These are phyloP conservation scores for Aspergillus floridensis DNA, from an alignment of 2,329 filamentous ascomycete species.

Conservation along the genomic window DNA sequence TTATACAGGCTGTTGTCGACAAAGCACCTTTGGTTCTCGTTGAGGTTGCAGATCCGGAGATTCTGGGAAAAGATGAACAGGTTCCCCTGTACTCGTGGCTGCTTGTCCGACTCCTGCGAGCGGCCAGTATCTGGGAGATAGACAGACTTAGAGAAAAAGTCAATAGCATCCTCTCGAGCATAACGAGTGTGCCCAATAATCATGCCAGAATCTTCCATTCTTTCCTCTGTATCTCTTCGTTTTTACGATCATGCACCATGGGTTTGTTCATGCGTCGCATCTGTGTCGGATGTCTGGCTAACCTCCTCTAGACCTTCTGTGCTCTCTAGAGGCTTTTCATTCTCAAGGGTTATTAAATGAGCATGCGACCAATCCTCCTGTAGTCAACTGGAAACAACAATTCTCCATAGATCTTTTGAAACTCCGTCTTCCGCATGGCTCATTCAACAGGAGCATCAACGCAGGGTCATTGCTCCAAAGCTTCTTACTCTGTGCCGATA, in stretches of 20 bases:
- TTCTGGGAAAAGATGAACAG: slow-evolving; percentile 48
- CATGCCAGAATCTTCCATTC: slow-evolving; percentile 29
- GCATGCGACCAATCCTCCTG: slow-evolving; percentile 15
- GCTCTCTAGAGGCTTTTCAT: slow-evolving; percentile 39
- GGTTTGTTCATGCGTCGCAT: slow-evolving; percentile 32
- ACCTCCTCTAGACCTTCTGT: slow-evolving; percentile 44
- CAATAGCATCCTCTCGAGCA: slow-evolving; percentile 35
- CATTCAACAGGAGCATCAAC: slow-evolving; percentile 24
- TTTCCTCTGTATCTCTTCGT: slow-evolving; percentile 29
- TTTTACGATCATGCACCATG: slow-evolving; percentile 35
- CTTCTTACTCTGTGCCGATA: slow-evolving; percentile 23
- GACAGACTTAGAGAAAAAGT: slow-evolving; percentile 41
- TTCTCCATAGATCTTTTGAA: slow-evolving; percentile 32
- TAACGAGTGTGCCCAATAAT: slow-evolving; percentile 34
- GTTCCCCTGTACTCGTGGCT: slow-evolving; percentile 56
- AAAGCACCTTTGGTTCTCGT: slow-evolving; percentile 68
- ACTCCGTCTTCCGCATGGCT: slow-evolving; percentile 30
- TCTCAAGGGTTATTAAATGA: slow-evolving; percentile 9
- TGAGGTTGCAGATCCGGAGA: slow-evolving; percentile 62
- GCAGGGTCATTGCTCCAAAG: slow-evolving; percentile 31
- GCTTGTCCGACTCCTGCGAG: slow-evolving; percentile 51
- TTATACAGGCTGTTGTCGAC: slow-evolving; percentile 70
- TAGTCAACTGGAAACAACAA: slow-evolving; percentile 27
- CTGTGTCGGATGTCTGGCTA: slow-evolving; percentile 11
- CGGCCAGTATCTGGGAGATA: slow-evolving; percentile 45